Base-by-base conservation (phyloP, 352 stramenopile genomes). In the Globisporangium solare region DNA sequence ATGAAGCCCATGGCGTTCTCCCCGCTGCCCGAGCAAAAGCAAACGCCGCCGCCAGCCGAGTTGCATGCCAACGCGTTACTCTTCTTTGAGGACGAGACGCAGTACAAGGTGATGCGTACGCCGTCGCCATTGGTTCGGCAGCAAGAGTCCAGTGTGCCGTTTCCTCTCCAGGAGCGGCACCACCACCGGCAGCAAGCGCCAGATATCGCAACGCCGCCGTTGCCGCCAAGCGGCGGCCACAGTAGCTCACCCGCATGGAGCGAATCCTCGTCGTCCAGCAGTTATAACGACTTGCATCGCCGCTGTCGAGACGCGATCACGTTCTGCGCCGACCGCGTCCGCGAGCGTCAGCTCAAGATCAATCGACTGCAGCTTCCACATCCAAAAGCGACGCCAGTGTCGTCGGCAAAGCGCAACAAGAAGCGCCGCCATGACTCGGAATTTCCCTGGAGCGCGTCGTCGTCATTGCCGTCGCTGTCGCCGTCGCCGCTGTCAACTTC, bases 41-140 rank as follows among this genome's bases (percentile, higher is more conserved):
- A 35, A 6, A 35, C 4, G 46, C 54, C 12, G 43, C 56, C 13
- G 31, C 35, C 42, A 32, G 48, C 6, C 20, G 47, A 20, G 70
- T 46, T 7, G 47, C 8, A 47, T n/a, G 58, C 31, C 13, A 54
- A 52, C 18, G 55, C 50, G 4, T 20, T 57, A 0, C 55, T 35
- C 18, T 86, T 86, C 58, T 86, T 86, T 53, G 73, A 83, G 11
- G 73, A 86, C 47, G 71, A 78, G 21, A 53, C 53, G 42, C 71
- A 79, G 60, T 86, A 70, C 51, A 50, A 60, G 17, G 61, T 86
- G 39, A 49, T 86, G 58, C 69, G 58, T 6, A 86, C 76, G 21
- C 76, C 76, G 3, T 53, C 48, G 22, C 54, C 61, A 0, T 48
- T 71, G 18, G 54, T 73, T 35, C 65, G 49, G 1, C 61, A 70